Conservation (phyloP, 441 rosid genomes). For the Arabidopsis hybrid region DNA sequence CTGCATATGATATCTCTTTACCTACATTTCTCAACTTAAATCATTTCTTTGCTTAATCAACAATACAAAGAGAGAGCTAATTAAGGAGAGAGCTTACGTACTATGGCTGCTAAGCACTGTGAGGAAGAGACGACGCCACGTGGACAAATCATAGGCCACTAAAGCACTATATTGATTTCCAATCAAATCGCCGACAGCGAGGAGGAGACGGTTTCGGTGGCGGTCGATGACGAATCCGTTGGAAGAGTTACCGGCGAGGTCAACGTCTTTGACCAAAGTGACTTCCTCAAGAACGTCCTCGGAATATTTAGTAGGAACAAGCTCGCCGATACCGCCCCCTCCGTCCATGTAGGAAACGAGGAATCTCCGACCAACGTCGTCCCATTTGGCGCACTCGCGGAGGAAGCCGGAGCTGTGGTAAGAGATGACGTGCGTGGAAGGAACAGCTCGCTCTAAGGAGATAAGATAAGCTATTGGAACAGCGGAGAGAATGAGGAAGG, state of each 20-base stretch:
- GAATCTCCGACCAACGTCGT: slow-evolving; percentile 67
- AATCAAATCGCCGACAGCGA: slow-evolving; percentile 63
- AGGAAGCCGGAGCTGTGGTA: slow-evolving; percentile 76
- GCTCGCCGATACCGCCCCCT: slow-evolving; percentile 63
- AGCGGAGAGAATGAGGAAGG: slow-evolving; percentile 64
- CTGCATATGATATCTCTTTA: slow-evolving; percentile 73
- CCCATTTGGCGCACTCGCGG: slow-evolving; percentile 97
- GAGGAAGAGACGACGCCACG: slow-evolving; percentile 82
- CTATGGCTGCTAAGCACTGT: slow-evolving; percentile 55
- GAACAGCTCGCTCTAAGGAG: slow-evolving; percentile 61
- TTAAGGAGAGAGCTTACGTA: slow-evolving; percentile 48
- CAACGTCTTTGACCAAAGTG: slow-evolving; percentile 67
- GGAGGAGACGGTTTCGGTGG: slow-evolving; percentile 74
- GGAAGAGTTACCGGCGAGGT: slow-evolving; percentile 73
- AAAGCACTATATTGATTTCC: slow-evolving; percentile 66
- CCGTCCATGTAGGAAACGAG: slow-evolving; percentile 82
- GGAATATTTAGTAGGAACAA: slow-evolving; percentile 51
- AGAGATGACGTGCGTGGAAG: slow-evolving; percentile 68
- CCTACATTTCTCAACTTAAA: slow-evolving; percentile 20
- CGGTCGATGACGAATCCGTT: slow-evolving; percentile 71
- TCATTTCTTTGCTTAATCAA: too few relatives aligned
- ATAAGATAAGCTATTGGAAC: slow-evolving; percentile 71
- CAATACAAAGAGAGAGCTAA: not conserved
- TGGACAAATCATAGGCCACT: slow-evolving; percentile 80
- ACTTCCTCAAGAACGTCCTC: slow-evolving; percentile 58